Conservation (phyloP, 2,329 filamentous ascomycete species). For the Aspergillus candidus region DNA sequence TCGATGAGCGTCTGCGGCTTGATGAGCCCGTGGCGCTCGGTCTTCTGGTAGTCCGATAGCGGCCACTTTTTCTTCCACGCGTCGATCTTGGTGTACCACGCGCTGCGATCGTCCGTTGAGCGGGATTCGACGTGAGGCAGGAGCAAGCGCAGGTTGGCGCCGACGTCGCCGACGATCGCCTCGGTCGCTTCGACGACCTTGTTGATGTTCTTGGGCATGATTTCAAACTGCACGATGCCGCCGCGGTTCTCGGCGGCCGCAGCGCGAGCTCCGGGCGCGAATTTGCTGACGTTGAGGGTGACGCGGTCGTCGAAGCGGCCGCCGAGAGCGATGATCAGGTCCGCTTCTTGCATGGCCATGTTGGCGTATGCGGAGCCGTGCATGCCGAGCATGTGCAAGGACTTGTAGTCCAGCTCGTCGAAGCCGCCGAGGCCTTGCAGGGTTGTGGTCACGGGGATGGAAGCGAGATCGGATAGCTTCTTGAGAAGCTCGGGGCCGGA, state of each 20-base stretch:
- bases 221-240: conserved; percentile 92
- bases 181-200: conserved; percentile 93
- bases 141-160: conserved; percentile 64
- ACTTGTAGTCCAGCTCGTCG: conserved; percentile 83
- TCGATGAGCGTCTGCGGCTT: conserved; percentile 76
- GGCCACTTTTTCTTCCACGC: conserved; percentile 86
- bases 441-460: conserved; percentile 87
- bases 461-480: conserved; percentile 73
- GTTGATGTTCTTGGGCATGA: conserved; percentile 98
- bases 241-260: conserved; percentile 75
- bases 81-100: conserved; percentile 81
- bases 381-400: conserved; percentile 95
- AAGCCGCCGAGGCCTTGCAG: conserved; percentile 84
- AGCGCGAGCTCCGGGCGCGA: conserved; percentile 74
- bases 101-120: conserved; percentile 53
- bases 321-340: conserved; percentile 86
- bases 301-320: conserved; percentile 92
- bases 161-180: conserved; percentile 85
- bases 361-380: conserved; percentile 92
- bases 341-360: conserved; percentile 90
- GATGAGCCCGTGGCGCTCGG: too few relatives aligned
- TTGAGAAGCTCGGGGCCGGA: conserved; percentile 70
- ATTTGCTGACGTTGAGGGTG: conserved; percentile 68
- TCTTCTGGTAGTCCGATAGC: conserved; percentile 48
- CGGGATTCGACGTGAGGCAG: conserved; percentile 59